Evolutionary conservation across 83 land plant species (phyloP).

Genomic region (Diphasiastrum complanatum): DNA sequence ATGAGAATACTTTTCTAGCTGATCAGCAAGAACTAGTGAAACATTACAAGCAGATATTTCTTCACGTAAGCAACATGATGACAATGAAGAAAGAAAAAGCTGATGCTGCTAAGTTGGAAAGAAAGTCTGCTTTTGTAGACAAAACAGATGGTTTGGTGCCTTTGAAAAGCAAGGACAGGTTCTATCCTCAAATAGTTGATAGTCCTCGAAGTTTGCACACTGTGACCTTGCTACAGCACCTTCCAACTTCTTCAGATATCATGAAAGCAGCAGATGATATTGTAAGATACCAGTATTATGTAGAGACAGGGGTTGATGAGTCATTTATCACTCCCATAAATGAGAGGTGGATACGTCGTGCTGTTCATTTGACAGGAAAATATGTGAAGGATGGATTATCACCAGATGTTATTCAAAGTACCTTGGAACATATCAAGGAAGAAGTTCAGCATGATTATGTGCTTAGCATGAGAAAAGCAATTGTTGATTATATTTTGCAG

Average conservation of each 20-base stretch:
- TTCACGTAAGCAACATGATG: too few species aligned
- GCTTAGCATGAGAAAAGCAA: slow-evolving; percentile 36
- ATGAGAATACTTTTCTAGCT: too few species aligned
- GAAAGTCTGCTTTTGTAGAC: background rate
- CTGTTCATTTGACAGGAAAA: slow-evolving; percentile 19
- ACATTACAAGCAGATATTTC: too few species aligned
- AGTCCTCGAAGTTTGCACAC: slow-evolving; percentile 33
- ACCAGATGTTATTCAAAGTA: slow-evolving; percentile 10
- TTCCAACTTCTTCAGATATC: slow-evolving; percentile 8
- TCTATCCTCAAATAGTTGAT: slow-evolving; percentile 13
- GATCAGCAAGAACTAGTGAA: too few species aligned
- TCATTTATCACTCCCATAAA: slow-evolving; percentile 27
- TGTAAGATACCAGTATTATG: slow-evolving; percentile 31
- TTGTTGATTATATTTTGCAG: slow-evolving; percentile 33
- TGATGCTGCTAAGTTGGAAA: too few species aligned
- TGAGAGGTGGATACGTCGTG: slow-evolving; percentile 25
- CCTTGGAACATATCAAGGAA: slow-evolving; percentile 18
- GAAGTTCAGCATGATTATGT: slow-evolving; percentile 32
- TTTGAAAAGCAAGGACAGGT: background rate
- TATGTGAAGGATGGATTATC: slow-evolving; percentile 18
- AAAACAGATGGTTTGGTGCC: background rate
- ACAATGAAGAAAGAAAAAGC: too few species aligned
- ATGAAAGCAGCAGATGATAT: slow-evolving; percentile 23
- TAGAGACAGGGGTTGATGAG: slow-evolving; percentile 28
- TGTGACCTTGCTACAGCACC: background rate